phyloP scores from a whole-genome alignment of 495 filamentous ascomycete species.

The Aeminium ludgeri region DNA sequence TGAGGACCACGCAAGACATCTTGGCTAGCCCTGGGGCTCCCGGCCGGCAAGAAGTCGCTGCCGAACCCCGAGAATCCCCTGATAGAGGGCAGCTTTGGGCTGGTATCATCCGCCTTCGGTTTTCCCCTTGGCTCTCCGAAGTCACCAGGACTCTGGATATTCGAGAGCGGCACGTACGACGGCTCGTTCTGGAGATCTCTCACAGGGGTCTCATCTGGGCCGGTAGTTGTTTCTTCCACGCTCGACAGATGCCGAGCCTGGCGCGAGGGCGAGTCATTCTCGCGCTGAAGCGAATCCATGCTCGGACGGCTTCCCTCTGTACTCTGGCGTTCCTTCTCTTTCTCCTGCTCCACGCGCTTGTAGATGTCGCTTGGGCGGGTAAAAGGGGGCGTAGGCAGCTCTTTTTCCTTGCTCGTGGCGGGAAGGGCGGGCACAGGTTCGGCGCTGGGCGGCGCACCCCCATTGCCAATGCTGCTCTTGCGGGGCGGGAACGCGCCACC shows the following conservation, averaged over 20 bases:
- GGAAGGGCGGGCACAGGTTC: slow-evolving; percentile 2
- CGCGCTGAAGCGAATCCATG: too few species aligned
- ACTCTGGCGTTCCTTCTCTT: slow-evolving; percentile 33
- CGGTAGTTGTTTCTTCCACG: background rate
- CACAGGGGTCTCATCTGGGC: too few species aligned
- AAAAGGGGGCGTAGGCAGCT: slow-evolving; percentile 30
- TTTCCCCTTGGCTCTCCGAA: slow-evolving; percentile 2
- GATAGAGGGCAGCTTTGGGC: slow-evolving; percentile 8
- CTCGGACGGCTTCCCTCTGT: slow-evolving; percentile 31
- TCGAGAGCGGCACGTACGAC: too few species aligned
- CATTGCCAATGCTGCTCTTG: slow-evolving; percentile 40
- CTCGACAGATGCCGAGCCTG: slow-evolving; percentile 1
- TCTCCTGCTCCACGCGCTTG: slow-evolving; percentile 51
- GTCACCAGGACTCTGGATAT: too few species aligned
- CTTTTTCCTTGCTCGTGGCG: slow-evolving; percentile 24
- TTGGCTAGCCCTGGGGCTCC: too few species aligned
- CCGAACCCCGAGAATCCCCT: slow-evolving; percentile 11
- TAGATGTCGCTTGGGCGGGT: slow-evolving; percentile 69
- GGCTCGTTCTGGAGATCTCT: too few species aligned
- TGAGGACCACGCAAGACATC: too few species aligned
- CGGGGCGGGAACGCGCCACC: slow-evolving; percentile 34
- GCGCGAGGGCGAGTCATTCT: too few species aligned
- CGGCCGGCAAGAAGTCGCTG: slow-evolving; percentile 6
- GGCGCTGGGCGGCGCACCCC: slow-evolving; percentile 9
- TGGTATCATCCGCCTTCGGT: background rate